Evolutionary conservation across 139 green algal species (phyloP).

Genomic region (Nannochloris sp.): DNA sequence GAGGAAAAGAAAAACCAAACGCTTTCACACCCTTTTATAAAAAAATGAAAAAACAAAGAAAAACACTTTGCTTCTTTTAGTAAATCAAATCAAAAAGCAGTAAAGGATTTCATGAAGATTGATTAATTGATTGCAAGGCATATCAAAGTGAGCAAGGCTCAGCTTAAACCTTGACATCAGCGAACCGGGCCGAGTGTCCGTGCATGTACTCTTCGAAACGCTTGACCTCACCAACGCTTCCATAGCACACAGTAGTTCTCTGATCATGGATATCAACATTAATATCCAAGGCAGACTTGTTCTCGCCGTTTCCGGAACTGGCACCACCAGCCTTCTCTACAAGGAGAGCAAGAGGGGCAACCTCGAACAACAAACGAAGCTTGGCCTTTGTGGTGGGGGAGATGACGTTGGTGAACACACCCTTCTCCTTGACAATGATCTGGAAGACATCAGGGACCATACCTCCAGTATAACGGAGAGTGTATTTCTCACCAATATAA

Average conservation of each 20-base stretch:
- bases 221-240: slow-evolving; percentile 66
- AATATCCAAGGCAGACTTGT: slow-evolving; percentile 71
- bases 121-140: too few species aligned
- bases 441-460: slow-evolving; percentile 97
- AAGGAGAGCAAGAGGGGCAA: slow-evolving; percentile 38
- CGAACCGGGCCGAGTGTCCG: slow-evolving; percentile 53
- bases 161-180: slow-evolving; percentile 18
- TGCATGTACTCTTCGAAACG: slow-evolving; percentile 90
- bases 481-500: slow-evolving; percentile 95
- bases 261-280: slow-evolving; percentile 74
- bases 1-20: too few species aligned
- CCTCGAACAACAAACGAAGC: slow-evolving; percentile 91
- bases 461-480: slow-evolving; percentile 89
- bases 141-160: not conserved
- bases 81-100: too few species aligned
- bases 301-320: slow-evolving; percentile 69
- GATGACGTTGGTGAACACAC: slow-evolving; percentile 91
- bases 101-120: too few species aligned
- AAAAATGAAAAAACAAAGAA: too few species aligned
- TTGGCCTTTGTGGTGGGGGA: slow-evolving; percentile 93
- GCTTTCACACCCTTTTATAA: too few species aligned
- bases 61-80: too few species aligned
- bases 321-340: slow-evolving; percentile 79
- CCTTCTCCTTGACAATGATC: slow-evolving; percentile 96
- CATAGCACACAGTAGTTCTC: slow-evolving; percentile 85